Evolutionary conservation across 192 early-diverging fungal genomes (phyloP), one percentile per base, ranked within the genome.

Genomic region (Kickxella alabastrina): DNA sequence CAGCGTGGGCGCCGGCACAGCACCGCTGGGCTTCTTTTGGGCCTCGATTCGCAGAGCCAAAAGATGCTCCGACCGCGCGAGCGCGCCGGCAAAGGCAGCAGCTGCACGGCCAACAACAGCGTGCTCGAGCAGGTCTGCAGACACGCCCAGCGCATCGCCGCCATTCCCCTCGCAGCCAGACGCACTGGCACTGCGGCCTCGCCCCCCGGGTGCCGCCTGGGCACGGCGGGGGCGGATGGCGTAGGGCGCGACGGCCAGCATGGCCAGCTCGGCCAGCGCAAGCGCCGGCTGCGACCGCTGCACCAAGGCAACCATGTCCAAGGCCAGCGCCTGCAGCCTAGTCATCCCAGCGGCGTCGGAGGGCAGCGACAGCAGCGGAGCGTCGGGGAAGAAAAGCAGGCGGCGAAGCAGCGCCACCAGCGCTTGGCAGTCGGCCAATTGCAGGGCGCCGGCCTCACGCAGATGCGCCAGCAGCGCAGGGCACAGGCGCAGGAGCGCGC

Each of bases 311-410:
- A 89, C 45, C 3, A 79, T 60, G 25, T 86, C 85, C 12, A 92
- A 65, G 18, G 87, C 79, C 34, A 79, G 80, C 21, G 54, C 49
- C 66, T 97, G 94, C 10, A 90, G 66, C 15, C 79, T 75, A 0
- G 87, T 83, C 29, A 84, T 62, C 23, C 59, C 62, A 18, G 89
- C 84, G 3, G 85, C 46, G 44, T 87, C 87, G 27, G 27, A 5
- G 42, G 23, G 23, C 0, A 75, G n/a, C 1, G 50, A 12, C 2
- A 47, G 25, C n/a, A 49, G 19, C 6, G 67, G 67, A 18, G 57
- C 57, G 21, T 66, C 67, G 19, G 29, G 54, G 24, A 62, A 65
- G 10, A 43, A 29, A 13, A 77, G 21, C 23, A 57, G 19, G 6
- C 25, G 15, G 7, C 62, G 66, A 14, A 38, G 34, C 10, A 64